These are phyloP conservation scores for Tetrapisispora nanseiensis DNA, from an alignment of 805 yeast species.

Conservation along the genomic window DNA sequence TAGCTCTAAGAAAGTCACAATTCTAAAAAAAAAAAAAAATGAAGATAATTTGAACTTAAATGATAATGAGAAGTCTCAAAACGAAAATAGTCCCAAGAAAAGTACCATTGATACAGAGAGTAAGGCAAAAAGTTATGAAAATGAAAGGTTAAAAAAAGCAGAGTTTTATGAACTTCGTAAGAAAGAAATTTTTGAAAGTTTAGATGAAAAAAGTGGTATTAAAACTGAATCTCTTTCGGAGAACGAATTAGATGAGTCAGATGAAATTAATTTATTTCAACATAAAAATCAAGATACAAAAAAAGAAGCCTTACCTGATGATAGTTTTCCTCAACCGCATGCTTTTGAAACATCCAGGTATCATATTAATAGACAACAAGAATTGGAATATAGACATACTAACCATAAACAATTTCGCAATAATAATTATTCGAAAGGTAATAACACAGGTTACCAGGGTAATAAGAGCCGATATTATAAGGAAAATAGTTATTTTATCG, in stretches of 20 bases:
- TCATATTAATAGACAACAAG: constrained; percentile 8
- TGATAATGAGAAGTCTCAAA: too few relatives aligned
- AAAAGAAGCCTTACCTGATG: constrained; percentile 6
- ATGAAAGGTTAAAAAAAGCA: constrained; percentile 34
- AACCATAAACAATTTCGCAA: background rate
- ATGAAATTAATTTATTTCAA: background rate
- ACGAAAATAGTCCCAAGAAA: background rate
- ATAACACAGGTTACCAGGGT: background rate
- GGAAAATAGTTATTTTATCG: too few relatives aligned
- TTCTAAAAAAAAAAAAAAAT: background rate
- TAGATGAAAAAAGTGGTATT: constrained; percentile 21
- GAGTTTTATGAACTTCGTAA: constrained; percentile 34
- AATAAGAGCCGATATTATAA: background rate
- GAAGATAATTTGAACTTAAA: background rate
- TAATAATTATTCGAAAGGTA: constrained; percentile 3
- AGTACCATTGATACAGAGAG: background rate
- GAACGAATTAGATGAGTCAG: constrained; percentile 15
- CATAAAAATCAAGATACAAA: background rate
- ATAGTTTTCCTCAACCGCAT: constrained; percentile 18
- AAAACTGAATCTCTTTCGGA: constrained; percentile 21
- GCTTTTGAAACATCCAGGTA: constrained; percentile 21
- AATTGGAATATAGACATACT: constrained; percentile 5
- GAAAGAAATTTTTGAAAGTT: constrained; percentile 30
- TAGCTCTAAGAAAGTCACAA: background rate
- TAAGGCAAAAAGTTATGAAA: constrained; percentile 17